Evolutionary conservation across 2,329 filamentous ascomycete genomes (phyloP).

Genomic region (Dendrostoma leiphaemia): DNA sequence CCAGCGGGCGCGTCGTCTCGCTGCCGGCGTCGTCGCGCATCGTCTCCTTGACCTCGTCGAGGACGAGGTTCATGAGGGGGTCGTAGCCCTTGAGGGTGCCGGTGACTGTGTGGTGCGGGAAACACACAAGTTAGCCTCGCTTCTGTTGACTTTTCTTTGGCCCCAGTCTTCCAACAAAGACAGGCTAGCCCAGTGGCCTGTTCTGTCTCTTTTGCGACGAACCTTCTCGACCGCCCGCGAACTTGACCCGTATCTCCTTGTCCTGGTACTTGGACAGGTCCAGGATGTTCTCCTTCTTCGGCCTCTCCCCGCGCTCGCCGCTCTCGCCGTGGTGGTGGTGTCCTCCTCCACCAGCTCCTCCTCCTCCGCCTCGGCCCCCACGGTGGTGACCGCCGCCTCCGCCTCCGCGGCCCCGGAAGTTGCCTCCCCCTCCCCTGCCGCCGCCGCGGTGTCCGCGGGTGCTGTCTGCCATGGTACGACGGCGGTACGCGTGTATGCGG

Average conservation of each 20-base stretch:
- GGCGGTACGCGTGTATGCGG: neutral
- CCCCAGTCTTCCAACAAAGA: too few relatives aligned
- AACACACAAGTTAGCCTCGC: neutral
- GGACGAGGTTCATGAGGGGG: slow-evolving; percentile 94
- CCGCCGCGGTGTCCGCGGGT: neutral
- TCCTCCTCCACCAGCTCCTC: slow-evolving; percentile 44
- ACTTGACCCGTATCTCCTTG: slow-evolving; percentile 92
- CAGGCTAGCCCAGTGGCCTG: too few relatives aligned
- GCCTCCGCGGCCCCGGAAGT: slow-evolving; percentile 35
- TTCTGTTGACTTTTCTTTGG: too few relatives aligned
- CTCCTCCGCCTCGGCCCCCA: slow-evolving; percentile 42
- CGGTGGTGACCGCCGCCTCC: slow-evolving; percentile 46
- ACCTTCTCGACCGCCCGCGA: slow-evolving; percentile 93
- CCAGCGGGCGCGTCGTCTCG: slow-evolving; percentile 74
- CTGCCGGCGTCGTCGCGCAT: slow-evolving; percentile 93
- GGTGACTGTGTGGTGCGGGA: slow-evolving; percentile 58
- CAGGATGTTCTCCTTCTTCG: slow-evolving; percentile 98
- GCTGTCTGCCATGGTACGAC: neutral
- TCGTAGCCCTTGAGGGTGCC: slow-evolving; percentile 94
- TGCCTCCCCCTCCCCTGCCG: neutral
- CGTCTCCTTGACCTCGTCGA: slow-evolving; percentile 90
- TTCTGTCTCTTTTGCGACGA: too few relatives aligned
- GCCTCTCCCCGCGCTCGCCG: slow-evolving; percentile 68
- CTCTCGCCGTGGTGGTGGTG: slow-evolving; percentile 34
- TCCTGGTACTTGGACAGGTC: slow-evolving; percentile 96